Evolutionary conservation across 352 stramenopile species (phyloP), one percentile per base, ranked within the genome.

Genomic region (Pythium biforme): DNA sequence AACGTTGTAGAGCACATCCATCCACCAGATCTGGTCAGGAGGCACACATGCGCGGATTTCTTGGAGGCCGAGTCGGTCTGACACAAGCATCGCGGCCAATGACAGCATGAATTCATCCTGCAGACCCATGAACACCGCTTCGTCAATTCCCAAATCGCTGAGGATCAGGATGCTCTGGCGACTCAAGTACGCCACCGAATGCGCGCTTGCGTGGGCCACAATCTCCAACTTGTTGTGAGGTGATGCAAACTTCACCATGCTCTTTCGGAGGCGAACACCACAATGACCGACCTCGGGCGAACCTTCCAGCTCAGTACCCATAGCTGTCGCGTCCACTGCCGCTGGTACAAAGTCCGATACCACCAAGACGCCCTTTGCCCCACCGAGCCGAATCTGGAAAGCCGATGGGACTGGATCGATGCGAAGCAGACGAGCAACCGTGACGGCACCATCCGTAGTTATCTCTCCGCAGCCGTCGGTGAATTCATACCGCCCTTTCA

Each of bases 401-500:
- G 80, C 80, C 9, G 81, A 88, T 26, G 81, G 84, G 0, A 76
- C 70, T 26, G 55, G 69, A 0, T 43, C 49, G 2, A 91, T 63
- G 23, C 75, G 54, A 2, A 93, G 64, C 11, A 68, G 58, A 0
- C 49, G 66, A 0, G 78, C 72, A 51, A 93, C 72, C 20, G 29
- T 63, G 26, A 56, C 29, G 1, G 79, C 84, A 3, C 75, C 80
- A 45, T 63, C 6, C 19, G 2, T 22, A 27, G 55, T 70, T 47
- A 93, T 90, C 45, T 93, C 75, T 17, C 84, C 84, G 27, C 82
- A 93, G 3, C 84, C 84, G 57, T 93, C 84, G 0, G 78, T 91
- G 64, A 93, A 93, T 17, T 73, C 57, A 40, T 77, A 89, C 5
- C 31, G 11, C n/a, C 23, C 17, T 14, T 59, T 57, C 10, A 73